Evolutionary conservation across 495 filamentous ascomycete species (phyloP).

Genomic region (Neurospora hispaniola): DNA sequence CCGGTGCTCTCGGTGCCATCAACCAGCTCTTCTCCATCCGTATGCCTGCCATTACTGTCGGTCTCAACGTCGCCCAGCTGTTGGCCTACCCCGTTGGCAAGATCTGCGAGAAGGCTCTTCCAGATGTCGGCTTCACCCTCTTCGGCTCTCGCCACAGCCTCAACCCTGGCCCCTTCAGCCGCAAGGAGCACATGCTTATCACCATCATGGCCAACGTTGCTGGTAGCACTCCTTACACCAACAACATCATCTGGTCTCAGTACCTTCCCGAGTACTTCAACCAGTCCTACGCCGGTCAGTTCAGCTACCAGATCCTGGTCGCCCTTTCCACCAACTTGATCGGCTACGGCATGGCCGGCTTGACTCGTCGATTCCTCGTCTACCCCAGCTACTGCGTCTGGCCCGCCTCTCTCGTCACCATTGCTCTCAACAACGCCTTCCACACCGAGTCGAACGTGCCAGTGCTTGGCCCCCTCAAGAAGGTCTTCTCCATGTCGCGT

Average conservation of each 20-base stretch:
- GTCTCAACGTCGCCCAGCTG: conserved; percentile 26
- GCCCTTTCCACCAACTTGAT: conserved; percentile 33
- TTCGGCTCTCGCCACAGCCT: conserved; percentile 23
- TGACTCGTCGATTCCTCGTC: conserved; percentile 46
- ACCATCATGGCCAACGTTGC: conserved; percentile 32
- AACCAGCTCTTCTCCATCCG: conserved; percentile 31
- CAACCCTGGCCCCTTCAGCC: conserved; percentile 39
- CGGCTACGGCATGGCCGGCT: conserved; percentile 40
- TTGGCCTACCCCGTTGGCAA: conserved; percentile 29
- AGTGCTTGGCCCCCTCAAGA: conserved; percentile 23
- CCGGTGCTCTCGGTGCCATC: conserved; percentile 21
- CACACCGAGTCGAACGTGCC: conserved; percentile 19
- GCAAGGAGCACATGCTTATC: conserved; percentile 41
- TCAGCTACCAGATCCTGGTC: conserved; percentile 31
- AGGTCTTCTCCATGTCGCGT: conserved; percentile 18
- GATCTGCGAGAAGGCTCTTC: conserved; percentile 21
- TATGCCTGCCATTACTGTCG: conserved; percentile 21
- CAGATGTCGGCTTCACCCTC: conserved; percentile 27
- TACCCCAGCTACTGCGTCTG: conserved; percentile 32
- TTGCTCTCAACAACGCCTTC: conserved; percentile 31
- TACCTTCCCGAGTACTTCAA: conserved; percentile 27
- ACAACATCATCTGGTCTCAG: conserved; percentile 33
- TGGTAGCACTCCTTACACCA: conserved; percentile 22
- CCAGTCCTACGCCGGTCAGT: conserved; percentile 23
- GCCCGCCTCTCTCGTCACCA: conserved; percentile 29